Evolutionary conservation across 345 rosid genomes (phyloP), one percentile per base, ranked within the genome.

Genomic region (Mercurialis annua): DNA sequence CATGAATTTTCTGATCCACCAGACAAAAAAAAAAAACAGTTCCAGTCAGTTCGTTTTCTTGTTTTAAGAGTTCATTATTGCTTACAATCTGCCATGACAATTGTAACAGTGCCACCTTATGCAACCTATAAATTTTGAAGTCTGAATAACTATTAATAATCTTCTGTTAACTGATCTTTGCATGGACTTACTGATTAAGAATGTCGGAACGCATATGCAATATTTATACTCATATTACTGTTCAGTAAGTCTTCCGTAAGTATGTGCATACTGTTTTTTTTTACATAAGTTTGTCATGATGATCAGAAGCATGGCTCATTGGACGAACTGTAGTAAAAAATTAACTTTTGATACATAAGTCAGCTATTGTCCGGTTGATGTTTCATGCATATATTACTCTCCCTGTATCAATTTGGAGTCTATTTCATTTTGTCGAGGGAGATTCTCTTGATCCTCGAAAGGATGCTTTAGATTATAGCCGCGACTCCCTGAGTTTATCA

Each of bases 371-470:
- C 27, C 8, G 20, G 27, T 27, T 10, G 24, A 27, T 50, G 54
- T 50, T 50, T 21, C 12, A 21, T 50, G 23, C 54, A 50, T 1
- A 50, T 23, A 10, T 20, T 20, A 14, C 27, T 50, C 8, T 50
- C 54, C 54, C 27, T 42, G 64, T 42, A 17, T 60, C 23, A 42
- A 60, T 38, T 10, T 30, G 30, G 27, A 60, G 29, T 40, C 10
- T 40, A 42, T 24, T 4, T 42, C 14, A 59, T 63, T 48, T 21
- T 20, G 10, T 63, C 55, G 56, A 10, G 54, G 56, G 42, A 47
- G 67, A 30, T 63, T 30, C 67, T 47, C 30, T 0, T 63, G n/a
- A 64, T 48, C 30, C 47, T 49, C 43, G 12, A 31, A 3, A 49
- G 46, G 26, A 17, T 44, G 11, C n/a, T 20, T 2, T 62, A 17